phyloP scores from a whole-genome alignment of 345 rosid genomes.

The Erucastrum elatum region DNA sequence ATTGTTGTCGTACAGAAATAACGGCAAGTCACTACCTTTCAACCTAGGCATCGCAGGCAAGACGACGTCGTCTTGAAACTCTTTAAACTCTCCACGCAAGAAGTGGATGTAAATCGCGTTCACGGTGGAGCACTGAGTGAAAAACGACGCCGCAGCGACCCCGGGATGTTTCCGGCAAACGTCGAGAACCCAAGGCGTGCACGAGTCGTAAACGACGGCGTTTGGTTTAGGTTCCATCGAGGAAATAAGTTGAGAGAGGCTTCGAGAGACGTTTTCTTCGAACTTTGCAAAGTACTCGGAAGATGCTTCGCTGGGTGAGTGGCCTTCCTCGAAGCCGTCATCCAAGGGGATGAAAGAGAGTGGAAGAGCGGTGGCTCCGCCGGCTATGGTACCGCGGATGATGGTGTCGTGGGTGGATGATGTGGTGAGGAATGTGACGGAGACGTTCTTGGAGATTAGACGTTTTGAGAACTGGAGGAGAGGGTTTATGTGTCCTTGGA shows the following conservation, averaged over 20 bases:
- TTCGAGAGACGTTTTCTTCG: conserved; percentile 29
- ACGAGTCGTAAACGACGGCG: conserved; percentile 49
- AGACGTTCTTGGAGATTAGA: conserved; percentile 48
- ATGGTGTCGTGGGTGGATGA: conserved; percentile 34
- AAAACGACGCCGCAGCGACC: conserved; percentile 43
- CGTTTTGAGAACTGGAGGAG: conserved; percentile 61
- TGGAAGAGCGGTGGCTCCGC: conserved; percentile 35
- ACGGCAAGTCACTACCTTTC: conserved; percentile 46
- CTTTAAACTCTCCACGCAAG: conserved; percentile 31
- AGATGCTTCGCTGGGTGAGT: conserved; percentile 1
- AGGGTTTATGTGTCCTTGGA: conserved; percentile 62
- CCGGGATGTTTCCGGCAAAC: conserved; percentile 39
- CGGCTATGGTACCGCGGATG: conserved; percentile 32
- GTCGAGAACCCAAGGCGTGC: conserved; percentile 41
- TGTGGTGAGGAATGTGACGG: conserved; percentile 49
- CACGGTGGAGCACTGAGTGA: conserved; percentile 55
- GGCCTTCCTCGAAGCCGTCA: conserved; percentile 37
- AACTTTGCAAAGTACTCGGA: conserved; percentile 25
- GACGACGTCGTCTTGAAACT: conserved; percentile 33
- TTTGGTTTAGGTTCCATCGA: conserved; percentile 38
- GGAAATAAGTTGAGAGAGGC: conserved; percentile 37
- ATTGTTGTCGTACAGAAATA: conserved; percentile 37
- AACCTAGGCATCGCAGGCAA: conserved; percentile 47
- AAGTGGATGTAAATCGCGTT: conserved; percentile 38
- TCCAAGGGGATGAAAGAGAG: conserved; percentile 37